phyloP scores from a whole-genome alignment of 2,329 filamentous ascomycete species.

The Penicillium frequentans region DNA sequence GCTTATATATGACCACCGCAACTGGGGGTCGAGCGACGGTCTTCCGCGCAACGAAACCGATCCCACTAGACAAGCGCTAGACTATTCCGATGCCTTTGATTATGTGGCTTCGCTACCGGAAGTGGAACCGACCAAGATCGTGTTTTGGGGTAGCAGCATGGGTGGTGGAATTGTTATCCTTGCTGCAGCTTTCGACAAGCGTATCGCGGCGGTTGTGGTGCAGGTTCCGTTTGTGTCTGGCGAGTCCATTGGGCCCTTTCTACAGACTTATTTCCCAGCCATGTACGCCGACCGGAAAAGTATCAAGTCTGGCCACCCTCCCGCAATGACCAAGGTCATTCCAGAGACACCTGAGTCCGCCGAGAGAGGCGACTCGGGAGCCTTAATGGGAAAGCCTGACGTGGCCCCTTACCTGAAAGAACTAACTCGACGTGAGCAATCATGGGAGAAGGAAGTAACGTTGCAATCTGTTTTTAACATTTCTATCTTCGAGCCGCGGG shows the following conservation, averaged over 20 bases:
- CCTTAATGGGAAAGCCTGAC: too few species aligned
- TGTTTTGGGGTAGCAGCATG: neutral
- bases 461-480: neutral
- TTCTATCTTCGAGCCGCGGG: neutral
- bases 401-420: too few species aligned
- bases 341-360: too few species aligned
- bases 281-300: too few species aligned
- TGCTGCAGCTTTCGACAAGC: neutral
- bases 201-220: neutral
- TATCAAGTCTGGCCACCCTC: too few species aligned
- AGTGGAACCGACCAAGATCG: neutral
- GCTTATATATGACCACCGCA: neutral
- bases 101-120: neutral
- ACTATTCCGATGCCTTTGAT: neutral
- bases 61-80: neutral
- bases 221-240: neutral
- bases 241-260: too few species aligned
- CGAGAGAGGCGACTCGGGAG: too few species aligned
- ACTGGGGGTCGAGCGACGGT: neutral
- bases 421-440: too few species aligned
- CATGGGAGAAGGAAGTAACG: neutral
- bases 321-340: too few species aligned
- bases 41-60: neutral
- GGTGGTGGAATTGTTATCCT: neutral
- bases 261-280: too few species aligned